Evolutionary conservation across 2,329 filamentous ascomycete species (phyloP).

Genomic region (Arthrobotrys sphaeroides): DNA sequence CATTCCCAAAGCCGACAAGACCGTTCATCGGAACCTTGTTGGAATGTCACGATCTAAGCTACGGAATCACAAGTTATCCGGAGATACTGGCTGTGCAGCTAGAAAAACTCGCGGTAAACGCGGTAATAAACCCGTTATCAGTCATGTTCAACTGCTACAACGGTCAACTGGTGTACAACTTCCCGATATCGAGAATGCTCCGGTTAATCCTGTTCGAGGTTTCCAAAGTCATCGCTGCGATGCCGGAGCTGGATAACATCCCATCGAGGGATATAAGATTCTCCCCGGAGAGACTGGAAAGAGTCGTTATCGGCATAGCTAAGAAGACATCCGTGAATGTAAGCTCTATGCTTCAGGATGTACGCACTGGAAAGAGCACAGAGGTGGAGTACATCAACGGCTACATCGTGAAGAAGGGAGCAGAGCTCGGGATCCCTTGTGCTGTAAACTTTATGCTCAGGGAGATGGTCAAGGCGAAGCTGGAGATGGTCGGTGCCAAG

Average conservation of each 20-base stretch:
- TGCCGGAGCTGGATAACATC: constrained; percentile 77
- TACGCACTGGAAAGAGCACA: constrained; percentile 71
- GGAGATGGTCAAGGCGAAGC: constrained; percentile 77
- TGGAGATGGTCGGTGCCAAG: constrained; percentile 62
- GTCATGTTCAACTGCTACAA: constrained; percentile 81
- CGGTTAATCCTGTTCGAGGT: constrained; percentile 79
- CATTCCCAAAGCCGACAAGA: constrained; percentile 14
- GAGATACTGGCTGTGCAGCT: constrained; percentile 68
- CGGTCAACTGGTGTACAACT: constrained; percentile 74
- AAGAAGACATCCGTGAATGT: constrained; percentile 55
- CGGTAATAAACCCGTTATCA: constrained; percentile 82
- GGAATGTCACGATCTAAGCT: constrained; percentile 38
- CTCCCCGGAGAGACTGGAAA: constrained; percentile 61
- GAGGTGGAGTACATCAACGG: constrained; percentile 89
- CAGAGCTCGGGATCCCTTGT: constrained; percentile 76
- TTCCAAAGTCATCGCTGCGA: constrained; percentile 72
- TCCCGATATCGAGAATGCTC: constrained; percentile 72
- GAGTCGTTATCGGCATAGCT: constrained; percentile 62
- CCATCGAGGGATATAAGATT: constrained; percentile 62
- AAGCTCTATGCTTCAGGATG: constrained; percentile 74
- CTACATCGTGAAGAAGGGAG: constrained; percentile 79
- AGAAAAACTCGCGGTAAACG: constrained; percentile 78
- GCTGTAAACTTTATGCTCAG: constrained; percentile 77
- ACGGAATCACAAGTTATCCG: constrained; percentile 35
- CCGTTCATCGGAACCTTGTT: constrained; percentile 24